A percentile compares a stretch with the other conserved stretches of the same genome.
Conservation (phyloP, 495 filamentous ascomycete genomes). For the Wilcoxina mikolae region DNA sequence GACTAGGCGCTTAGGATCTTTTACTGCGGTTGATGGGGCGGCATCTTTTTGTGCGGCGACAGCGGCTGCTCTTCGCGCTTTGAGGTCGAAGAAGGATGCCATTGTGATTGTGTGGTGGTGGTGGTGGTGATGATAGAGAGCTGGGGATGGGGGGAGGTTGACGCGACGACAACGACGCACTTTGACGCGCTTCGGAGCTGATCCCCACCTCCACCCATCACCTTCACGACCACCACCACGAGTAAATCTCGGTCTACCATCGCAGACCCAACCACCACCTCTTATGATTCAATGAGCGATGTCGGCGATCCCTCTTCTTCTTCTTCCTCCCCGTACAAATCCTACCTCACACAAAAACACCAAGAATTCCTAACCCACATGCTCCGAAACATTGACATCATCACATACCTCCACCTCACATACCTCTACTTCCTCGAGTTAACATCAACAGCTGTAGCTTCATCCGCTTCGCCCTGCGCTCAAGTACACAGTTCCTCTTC, state of each 20-base stretch:
- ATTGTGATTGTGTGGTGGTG: slow-evolving; percentile 30
- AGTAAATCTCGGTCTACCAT: neutral
- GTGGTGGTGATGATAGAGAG: neutral
- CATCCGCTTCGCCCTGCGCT: slow-evolving; percentile 44
- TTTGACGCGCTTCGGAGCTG: neutral
- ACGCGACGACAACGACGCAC: neutral
- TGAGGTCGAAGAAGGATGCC: slow-evolving; percentile 84
- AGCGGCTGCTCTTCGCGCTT: slow-evolving; percentile 73
- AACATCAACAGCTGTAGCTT: slow-evolving; percentile 46
- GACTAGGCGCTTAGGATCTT: slow-evolving; percentile 52
- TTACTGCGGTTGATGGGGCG: slow-evolving; percentile 32
- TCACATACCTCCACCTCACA: slow-evolving; percentile 52
- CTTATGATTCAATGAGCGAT: slow-evolving; percentile 32
- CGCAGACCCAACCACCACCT: slow-evolving; percentile 3
- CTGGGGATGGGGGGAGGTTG: slow-evolving; percentile 1
- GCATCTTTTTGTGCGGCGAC: slow-evolving; percentile 42
- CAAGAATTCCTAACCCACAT: slow-evolving; percentile 45
- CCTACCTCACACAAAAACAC: slow-evolving; percentile 20
- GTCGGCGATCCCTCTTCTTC: slow-evolving; percentile 15
- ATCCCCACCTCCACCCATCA: neutral
- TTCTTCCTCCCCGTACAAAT: slow-evolving; percentile 5
- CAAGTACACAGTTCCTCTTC: slow-evolving; percentile 45
- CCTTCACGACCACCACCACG: neutral
- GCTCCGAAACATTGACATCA: slow-evolving; percentile 47
- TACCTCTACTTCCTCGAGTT: slow-evolving; percentile 62